Evolutionary conservation across 768 basidiomycete genomes (phyloP).

Genomic region (Pleurotus eryngii): DNA sequence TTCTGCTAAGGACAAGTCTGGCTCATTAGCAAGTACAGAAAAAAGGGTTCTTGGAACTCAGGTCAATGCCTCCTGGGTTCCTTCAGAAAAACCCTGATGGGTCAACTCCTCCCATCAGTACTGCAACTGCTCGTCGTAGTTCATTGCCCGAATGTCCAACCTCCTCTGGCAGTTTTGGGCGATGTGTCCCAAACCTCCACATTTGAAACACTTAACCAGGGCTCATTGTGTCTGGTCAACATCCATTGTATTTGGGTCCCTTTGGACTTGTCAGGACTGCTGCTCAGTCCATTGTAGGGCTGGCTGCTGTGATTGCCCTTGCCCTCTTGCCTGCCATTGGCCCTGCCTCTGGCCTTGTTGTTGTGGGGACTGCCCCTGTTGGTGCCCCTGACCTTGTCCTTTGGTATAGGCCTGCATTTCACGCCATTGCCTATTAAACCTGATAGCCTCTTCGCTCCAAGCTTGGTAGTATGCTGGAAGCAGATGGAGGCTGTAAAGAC

Average conservation of each 20-base stretch:
- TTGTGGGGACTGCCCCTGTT: no score
- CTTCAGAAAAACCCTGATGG: no score
- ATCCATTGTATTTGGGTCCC: not conserved
- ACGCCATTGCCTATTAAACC: not conserved
- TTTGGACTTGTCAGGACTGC: no score
- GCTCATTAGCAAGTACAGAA: no score
- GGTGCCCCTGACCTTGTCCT: not conserved
- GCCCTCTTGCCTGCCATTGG: not conserved
- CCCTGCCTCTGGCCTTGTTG: not conserved
- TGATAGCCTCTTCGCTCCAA: not conserved
- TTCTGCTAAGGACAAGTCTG: no score
- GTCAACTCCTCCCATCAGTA: no score
- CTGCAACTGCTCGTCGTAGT: no score
- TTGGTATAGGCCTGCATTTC: not conserved
- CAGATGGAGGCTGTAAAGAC: not conserved
- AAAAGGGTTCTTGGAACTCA: no score
- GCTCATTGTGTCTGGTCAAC: not conserved
- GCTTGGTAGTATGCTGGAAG: not conserved
- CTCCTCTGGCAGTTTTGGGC: not conserved
- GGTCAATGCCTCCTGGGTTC: no score
- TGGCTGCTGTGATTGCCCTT: not conserved
- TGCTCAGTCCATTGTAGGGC: no score
- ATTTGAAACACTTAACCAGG: not conserved
- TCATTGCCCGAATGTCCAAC: no score
- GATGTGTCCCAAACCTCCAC: not conserved